Percentiles rank a stretch among this genome's conserved stretches.
Evolutionary conservation across 2,329 filamentous ascomycete genomes (phyloP).

Genomic region (Cercospora berteroae): DNA sequence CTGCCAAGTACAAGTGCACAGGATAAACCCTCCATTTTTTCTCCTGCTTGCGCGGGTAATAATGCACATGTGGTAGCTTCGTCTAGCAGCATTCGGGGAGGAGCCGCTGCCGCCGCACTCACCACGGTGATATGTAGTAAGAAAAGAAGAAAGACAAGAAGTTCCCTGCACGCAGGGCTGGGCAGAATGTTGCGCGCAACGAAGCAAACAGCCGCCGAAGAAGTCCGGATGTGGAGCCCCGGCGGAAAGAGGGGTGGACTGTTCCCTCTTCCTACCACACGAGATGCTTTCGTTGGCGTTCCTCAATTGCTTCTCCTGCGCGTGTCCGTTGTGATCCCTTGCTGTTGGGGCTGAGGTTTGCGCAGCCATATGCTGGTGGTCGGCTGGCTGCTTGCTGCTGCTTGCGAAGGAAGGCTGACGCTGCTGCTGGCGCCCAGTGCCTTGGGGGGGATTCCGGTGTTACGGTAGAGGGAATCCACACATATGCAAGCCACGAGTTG

Average conservation of each 20-base stretch:
- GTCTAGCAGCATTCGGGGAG: background rate
- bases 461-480: background rate
- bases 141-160: background rate
- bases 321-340: background rate
- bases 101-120: background rate
- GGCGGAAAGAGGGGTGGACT: background rate
- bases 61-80: background rate
- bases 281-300: background rate
- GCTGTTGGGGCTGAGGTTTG: background rate
- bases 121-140: background rate
- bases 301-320: background rate
- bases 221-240: background rate
- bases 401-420: background rate
- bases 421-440: background rate
- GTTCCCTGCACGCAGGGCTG: background rate
- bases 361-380: background rate
- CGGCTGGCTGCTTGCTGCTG: background rate
- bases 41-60: background rate
- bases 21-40: background rate
- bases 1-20: background rate
- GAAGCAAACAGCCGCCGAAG: background rate
- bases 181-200: background rate
- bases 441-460: background rate
- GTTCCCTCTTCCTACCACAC: background rate
- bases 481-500: constrained; percentile 1